Evolutionary conservation across 352 stramenopile genomes (phyloP).

Genomic region (Lagenidium sp.): DNA sequence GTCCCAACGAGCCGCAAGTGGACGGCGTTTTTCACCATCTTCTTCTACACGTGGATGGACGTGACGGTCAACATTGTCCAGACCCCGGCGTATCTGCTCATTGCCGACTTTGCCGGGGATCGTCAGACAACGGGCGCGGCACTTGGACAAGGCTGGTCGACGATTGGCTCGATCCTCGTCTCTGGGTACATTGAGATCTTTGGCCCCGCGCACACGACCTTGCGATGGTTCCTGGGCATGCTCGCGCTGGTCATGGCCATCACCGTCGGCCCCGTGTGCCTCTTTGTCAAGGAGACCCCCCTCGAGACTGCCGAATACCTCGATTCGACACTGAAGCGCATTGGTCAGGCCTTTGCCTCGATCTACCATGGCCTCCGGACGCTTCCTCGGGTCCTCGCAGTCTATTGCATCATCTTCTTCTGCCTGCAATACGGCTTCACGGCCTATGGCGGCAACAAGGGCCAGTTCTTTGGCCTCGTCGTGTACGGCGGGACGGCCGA

Average conservation of each 20-base stretch:
- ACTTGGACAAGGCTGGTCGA: conserved; percentile 35
- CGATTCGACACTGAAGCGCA: conserved; percentile 15
- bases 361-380: conserved; percentile 35
- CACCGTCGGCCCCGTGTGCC: conserved; percentile 19
- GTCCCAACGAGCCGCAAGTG: conserved; percentile 27
- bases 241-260: conserved; percentile 27
- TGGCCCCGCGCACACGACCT: conserved; percentile 30
- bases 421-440: conserved; percentile 48
- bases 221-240: conserved; percentile 47
- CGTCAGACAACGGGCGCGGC: conserved; percentile 36
- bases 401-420: conserved; percentile 51
- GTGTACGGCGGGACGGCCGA: conserved; percentile 38
- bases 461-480: conserved; percentile 51
- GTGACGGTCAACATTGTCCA: conserved; percentile 46
- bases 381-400: conserved; percentile 22
- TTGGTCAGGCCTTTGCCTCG: conserved; percentile 28
- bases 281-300: conserved; percentile 21
- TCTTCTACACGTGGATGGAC: conserved; percentile 64
- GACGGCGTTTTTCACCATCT: conserved; percentile 36
- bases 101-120: conserved; percentile 45
- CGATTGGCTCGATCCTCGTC: conserved; percentile 32
- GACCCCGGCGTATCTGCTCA: conserved; percentile 30
- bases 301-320: conserved; percentile 5
- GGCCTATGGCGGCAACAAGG: conserved; percentile 56
- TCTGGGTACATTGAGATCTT: conserved; percentile 39